A percentile compares a stretch with the other conserved stretches of the same genome.
Conservation (phyloP, 768 basidiomycete genomes). For the Pleurotus salmoneostramineus region DNA sequence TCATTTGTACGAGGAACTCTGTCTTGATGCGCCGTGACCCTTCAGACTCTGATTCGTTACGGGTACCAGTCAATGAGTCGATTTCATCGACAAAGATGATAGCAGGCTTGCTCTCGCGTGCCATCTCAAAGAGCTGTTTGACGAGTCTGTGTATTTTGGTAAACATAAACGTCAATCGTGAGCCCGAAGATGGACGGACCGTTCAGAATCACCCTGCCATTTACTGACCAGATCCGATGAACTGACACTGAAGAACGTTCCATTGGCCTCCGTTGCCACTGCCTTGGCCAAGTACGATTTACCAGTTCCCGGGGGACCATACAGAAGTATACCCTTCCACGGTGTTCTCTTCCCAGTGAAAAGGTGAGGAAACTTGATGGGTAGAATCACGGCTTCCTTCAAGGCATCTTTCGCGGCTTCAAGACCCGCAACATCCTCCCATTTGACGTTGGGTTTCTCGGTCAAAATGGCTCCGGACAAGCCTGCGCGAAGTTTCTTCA, state of each 20-base stretch:
- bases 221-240: constrained; percentile 96
- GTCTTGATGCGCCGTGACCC: constrained; percentile 98
- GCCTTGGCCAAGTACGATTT: constrained; percentile 98
- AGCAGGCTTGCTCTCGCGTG: constrained; percentile 91
- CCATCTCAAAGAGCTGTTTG: constrained; percentile 94
- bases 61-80: constrained; percentile 90
- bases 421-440: constrained; percentile 98
- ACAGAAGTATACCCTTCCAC: constrained; percentile 93
- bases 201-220: constrained; percentile 99
- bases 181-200: constrained; percentile 46
- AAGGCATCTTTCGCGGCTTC: constrained; percentile 93
- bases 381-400: constrained; percentile 98
- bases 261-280: constrained; percentile 98
- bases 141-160: constrained; percentile 59
- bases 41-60: constrained; percentile 96
- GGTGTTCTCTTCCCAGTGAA: constrained; percentile 99
- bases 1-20: constrained; percentile 97
- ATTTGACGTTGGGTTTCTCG: constrained; percentile 93
- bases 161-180: neutral
- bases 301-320: constrained; percentile 97
- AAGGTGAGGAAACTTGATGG: constrained; percentile 98
- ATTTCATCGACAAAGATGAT: constrained; percentile 99
- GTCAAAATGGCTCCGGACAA: constrained; percentile 84
- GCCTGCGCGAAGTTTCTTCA: constrained; percentile 94
- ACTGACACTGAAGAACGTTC: constrained; percentile 97